Evolutionary conservation across 345 rosid species (phyloP), one percentile per base, ranked within the genome.

Genomic region (Acer negundo): DNA sequence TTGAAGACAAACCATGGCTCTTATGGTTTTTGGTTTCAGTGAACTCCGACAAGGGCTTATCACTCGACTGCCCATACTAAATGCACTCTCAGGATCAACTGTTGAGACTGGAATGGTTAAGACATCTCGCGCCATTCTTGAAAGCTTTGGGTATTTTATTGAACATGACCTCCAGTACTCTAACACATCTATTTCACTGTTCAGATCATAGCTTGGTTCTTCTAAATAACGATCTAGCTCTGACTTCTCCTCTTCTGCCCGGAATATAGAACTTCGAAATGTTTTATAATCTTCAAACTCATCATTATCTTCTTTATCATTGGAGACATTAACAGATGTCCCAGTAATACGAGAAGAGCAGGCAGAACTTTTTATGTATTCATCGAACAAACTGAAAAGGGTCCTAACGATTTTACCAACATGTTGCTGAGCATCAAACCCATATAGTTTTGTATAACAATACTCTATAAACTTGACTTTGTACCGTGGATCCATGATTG

Each of bases 401-500:
- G 74, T 73, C 12, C 51, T 56, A 16, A 77, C 61, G 70, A 76
- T 69, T 8, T 19, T 62, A 11, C 46, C 40, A 53, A 79, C 79
- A 74, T 72, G 68, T 67, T 61, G 69, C 59, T 75, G 76, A 75
- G 69, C 77, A 31, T 71, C 80, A 58, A 53, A 67, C 17, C 76
- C 73, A 65, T 78, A 72, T 19, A 80, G 82, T 80, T 84, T 82
- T 20, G 76, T 59, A 17, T 38, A 76, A 53, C 81, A 76, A 44
- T 71, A 84, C 71, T 81, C 80, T 23, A 81, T 76, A 68, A 80
- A 80, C 80, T 76, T 81, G 38, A 79, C 61, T 75, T 73, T 69
- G 69, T 62, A 75, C 12, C 77, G 66, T 24, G 82, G 86, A 73
- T 84, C 86, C 78, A 78, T 69, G 31, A 76, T 69, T 3, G 76